Percentiles rank a stretch among this genome's conserved stretches.
Evolutionary conservation across 2,329 filamentous ascomycete genomes (phyloP).

Genomic region (Phaeoacremonium minimum): DNA sequence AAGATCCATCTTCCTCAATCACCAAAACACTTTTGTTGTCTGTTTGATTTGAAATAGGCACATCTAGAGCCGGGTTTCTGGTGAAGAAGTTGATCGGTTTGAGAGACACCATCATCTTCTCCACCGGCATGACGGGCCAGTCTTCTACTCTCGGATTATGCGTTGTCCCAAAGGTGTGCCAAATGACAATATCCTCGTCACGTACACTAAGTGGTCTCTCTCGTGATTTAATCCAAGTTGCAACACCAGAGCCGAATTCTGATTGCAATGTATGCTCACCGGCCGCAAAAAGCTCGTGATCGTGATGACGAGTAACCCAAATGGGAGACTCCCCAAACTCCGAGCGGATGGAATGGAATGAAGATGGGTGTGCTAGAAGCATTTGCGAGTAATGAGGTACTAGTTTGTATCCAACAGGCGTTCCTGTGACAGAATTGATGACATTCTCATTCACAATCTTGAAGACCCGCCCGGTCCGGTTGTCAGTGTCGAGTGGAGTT

Average conservation of each 20-base stretch:
- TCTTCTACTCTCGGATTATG: constrained; percentile 52
- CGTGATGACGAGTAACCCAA: constrained; percentile 51
- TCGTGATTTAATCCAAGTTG: constrained; percentile 18
- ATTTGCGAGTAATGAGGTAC: constrained; percentile 48
- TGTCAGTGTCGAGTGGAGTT: constrained; percentile 1
- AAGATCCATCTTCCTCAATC: neutral
- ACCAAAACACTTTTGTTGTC: constrained; percentile 26
- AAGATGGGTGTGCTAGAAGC: constrained; percentile 47
- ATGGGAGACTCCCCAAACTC: constrained; percentile 56
- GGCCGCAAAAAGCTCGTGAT: constrained; percentile 55
- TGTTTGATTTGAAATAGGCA: constrained; percentile 26
- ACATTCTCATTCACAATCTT: constrained; percentile 44
- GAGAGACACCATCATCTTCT: constrained; percentile 45
- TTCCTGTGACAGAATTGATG: constrained; percentile 41
- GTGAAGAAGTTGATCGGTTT: constrained; percentile 47
- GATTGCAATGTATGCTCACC: constrained; percentile 52
- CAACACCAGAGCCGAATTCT: neutral
- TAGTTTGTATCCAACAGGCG: constrained; percentile 46
- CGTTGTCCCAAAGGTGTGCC: constrained; percentile 35
- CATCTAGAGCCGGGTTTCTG: constrained; percentile 39
- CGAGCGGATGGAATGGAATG: constrained; percentile 51
- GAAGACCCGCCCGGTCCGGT: constrained; percentile 2
- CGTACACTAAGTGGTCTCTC: neutral
- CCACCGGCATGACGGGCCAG: constrained; percentile 55
- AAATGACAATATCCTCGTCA: constrained; percentile 5